Evolutionary conservation across 192 early-diverging fungal species (phyloP).

Genomic region (Rhizoclosmatium sp.): DNA sequence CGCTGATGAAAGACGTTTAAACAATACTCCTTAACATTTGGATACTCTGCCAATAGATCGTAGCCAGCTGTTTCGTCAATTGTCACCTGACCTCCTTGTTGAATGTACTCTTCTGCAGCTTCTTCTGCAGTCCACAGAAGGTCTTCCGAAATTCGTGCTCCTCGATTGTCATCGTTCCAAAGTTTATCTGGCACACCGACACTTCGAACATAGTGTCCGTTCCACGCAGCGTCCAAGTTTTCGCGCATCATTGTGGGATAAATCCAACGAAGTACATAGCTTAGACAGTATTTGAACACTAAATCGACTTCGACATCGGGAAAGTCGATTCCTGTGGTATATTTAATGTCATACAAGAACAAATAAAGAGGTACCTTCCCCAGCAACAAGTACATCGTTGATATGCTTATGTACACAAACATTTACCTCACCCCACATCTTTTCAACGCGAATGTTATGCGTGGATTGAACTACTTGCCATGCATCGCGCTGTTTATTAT

Average conservation of each 20-base stretch:
- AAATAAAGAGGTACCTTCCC: not conserved
- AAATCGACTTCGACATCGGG: not conserved
- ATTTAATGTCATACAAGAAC: not conserved
- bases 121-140: not conserved
- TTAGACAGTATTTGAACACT: not conserved
- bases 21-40: not conserved
- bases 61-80: not conserved
- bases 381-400: not conserved
- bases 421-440: conserved; percentile 1
- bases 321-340: not conserved
- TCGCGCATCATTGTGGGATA: not conserved
- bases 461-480: not conserved
- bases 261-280: not conserved
- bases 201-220: not conserved
- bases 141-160: not conserved
- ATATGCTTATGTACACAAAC: not conserved
- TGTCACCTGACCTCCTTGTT: not conserved
- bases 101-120: not conserved
- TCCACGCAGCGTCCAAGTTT: not conserved
- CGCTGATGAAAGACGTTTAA: not conserved
- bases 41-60: not conserved
- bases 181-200: not conserved
- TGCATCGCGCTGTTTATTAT: not conserved
- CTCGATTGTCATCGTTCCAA: not conserved
- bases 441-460: not conserved